Evolutionary conservation across 176 grass and related monocot species (phyloP), one percentile per base, ranked within the genome.

Genomic region (Zea mays): DNA sequence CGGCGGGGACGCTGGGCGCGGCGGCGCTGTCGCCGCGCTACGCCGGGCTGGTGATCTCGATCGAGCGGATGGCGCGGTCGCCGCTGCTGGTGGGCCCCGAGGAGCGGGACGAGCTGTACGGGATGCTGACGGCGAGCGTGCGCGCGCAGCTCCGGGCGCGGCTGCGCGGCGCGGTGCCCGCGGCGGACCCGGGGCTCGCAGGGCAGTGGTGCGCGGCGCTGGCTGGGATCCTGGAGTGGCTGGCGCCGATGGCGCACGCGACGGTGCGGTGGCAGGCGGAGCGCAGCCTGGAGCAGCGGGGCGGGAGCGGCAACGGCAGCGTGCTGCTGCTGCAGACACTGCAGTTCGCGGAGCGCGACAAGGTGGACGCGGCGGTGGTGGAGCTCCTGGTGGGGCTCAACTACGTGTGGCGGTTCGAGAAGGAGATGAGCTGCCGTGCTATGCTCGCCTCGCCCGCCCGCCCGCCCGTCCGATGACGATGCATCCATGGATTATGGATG

Each of bases 301-400:
- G 59, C 12, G 16, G 43, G 7, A 0, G 11, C 43, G 1, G 64
- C 45, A 9, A 14, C 9, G 69, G 62, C 4, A 77, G 67, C 60
- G 82, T 89, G 62, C 80, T 97, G 40, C 80, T 97, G 34, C 77
- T 97, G 75, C 91, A 97, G 88, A 97, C 95, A 34, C 86, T 97
- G 84, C 87, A 94, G 73, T 88, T 92, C 11, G 91, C 91, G 0
- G 69, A 88, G 34, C 59, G 80, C 39, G 85, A 86, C 42, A 94
- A 86, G 87, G 89, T 94, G 49, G 91, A 97, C 69, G 83, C 85
- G 0, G 95, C 95, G 41, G 76, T 94, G 41, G 80, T 82, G 6
- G 95, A 97, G 87, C 82, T 97, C 14, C 88, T 97, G 10, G 91
- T 97, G 0, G 95, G 91, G 1, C 84, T 94, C 17, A 97, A 97